Evolutionary conservation across 1,139 yeast species (phyloP).

Genomic region (Zygosaccharomyces pseudobailii): DNA sequence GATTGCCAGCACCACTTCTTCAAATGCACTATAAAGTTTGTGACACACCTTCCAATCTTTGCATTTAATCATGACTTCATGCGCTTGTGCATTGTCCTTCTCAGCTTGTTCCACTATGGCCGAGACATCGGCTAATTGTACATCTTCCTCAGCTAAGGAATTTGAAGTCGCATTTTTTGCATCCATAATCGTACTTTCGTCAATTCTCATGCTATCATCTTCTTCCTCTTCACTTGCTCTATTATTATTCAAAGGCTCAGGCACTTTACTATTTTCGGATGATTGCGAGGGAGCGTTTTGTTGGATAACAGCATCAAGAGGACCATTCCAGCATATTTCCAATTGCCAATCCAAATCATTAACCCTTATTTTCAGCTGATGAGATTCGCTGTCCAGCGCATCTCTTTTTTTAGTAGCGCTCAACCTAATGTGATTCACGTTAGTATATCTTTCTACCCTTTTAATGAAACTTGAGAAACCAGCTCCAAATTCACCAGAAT

Average conservation of each 20-base stretch:
- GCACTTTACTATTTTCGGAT: background rate
- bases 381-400: slow-evolving; percentile 6
- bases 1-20: slow-evolving; percentile 31
- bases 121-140: slow-evolving; percentile 16
- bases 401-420: slow-evolving; percentile 16
- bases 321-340: slow-evolving; percentile 34
- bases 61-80: slow-evolving; percentile 27
- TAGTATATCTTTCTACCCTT: slow-evolving; percentile 31
- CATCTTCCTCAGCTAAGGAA: slow-evolving; percentile 4
- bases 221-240: slow-evolving; percentile 4
- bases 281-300: slow-evolving; percentile 1
- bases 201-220: slow-evolving; percentile 17
- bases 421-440: slow-evolving; percentile 25
- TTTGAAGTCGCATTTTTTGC: background rate
- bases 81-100: slow-evolving; percentile 13
- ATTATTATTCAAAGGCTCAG: slow-evolving; percentile 9
- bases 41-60: slow-evolving; percentile 35
- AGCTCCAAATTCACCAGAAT: slow-evolving; percentile 28
- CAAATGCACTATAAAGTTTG: slow-evolving; percentile 29
- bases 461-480: slow-evolving; percentile 30
- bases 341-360: slow-evolving; percentile 33
- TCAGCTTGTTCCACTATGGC: slow-evolving; percentile 25
- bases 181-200: slow-evolving; percentile 19
- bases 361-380: slow-evolving; percentile 24
- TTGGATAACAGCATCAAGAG: slow-evolving; percentile 17